Evolutionary conservation across 306 rosid species (phyloP), one percentile per base, ranked within the genome.

Genomic region (Cucurbita moschata): DNA sequence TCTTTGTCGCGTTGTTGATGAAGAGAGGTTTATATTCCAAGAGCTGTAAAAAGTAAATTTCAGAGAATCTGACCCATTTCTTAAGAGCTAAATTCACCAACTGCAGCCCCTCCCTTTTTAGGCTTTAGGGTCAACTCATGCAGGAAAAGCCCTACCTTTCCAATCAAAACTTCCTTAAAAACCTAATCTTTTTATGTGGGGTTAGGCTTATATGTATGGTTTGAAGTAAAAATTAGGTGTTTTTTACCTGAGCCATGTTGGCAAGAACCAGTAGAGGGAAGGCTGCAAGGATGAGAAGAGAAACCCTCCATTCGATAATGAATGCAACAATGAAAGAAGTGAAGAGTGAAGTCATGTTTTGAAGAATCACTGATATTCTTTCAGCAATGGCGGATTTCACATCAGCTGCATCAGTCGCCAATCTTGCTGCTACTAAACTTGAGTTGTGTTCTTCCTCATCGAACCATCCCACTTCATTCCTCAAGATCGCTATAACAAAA

Each of bases 381-480:
- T 94, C 99, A 39, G 97, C 97, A 77, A 94, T 91, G 0, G 99
- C 99, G 40, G 97, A 91, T 78, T 94, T 94, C 47, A 94, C 99
- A 81, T 91, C 99, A 40, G 99, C 89, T 26, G 99, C 99, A 79
- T 94, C 99, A 0, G 97, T 91, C 3, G 99, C 96, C 26, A 94
- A 83, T 11, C 85, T 80, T 35, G 99, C 94, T 39, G 99, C 91
- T 58, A 94, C 83, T 8, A 94, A 86, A 82, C 97, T 91, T 8
- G 99, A 94, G 83, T 94, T 94, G 86, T 94, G 92, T 82, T 94
- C 99, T 76, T 91, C 99, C 83, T 94, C 97, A 66, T 94, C 99
- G 79, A 80, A 94, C 99, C 99, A 94, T 77, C 99, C 99, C 37
- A 94, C 99, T 88, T 94, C 99, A 78, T 94, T 91, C 84, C 95